phyloP scores from a whole-genome alignment of 192 early-diverging fungal species.

The Jimgerdemannia lactiflua region DNA sequence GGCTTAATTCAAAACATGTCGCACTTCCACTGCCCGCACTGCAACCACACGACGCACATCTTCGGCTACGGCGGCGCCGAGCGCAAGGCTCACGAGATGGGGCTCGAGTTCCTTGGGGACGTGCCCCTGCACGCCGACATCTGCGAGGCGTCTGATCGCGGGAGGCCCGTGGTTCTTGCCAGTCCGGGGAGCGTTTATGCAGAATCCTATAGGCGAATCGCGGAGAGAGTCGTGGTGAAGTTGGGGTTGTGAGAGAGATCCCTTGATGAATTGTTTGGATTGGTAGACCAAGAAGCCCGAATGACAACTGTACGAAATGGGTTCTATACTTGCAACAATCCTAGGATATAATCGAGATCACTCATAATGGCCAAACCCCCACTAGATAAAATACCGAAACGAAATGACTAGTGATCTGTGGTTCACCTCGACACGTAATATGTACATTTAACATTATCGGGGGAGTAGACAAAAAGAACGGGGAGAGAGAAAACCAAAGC shows the following conservation, averaged over 20 bases:
- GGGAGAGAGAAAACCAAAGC: too few relatives aligned
- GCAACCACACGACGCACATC: slow-evolving; percentile 72
- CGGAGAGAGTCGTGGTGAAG: slow-evolving; percentile 39
- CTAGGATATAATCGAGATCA: too few relatives aligned
- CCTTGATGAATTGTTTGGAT: too few relatives aligned
- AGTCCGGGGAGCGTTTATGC: slow-evolving; percentile 50
- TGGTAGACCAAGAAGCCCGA: too few relatives aligned
- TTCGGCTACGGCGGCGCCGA: slow-evolving; percentile 69
- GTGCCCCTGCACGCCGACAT: slow-evolving; percentile 78
- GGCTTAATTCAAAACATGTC: slow-evolving; percentile 92
- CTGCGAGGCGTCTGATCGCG: slow-evolving; percentile 66
- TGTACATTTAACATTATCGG: too few relatives aligned
- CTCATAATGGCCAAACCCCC: too few relatives aligned
- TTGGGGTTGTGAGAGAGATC: slow-evolving; percentile 2
- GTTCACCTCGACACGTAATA: too few relatives aligned
- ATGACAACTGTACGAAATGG: too few relatives aligned
- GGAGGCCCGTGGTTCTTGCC: slow-evolving; percentile 66
- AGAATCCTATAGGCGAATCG: slow-evolving; percentile 46
- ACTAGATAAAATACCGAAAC: too few relatives aligned
- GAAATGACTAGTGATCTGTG: too few relatives aligned
- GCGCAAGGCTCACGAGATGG: slow-evolving; percentile 59
- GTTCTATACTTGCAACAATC: too few relatives aligned
- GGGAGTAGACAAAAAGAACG: too few relatives aligned
- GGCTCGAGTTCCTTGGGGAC: slow-evolving; percentile 67
- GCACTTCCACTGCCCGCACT: slow-evolving; percentile 75